Evolutionary conservation across 129 eudicot species (phyloP), one percentile per base, ranked within the genome.

Genomic region (Lonicera japonica): DNA sequence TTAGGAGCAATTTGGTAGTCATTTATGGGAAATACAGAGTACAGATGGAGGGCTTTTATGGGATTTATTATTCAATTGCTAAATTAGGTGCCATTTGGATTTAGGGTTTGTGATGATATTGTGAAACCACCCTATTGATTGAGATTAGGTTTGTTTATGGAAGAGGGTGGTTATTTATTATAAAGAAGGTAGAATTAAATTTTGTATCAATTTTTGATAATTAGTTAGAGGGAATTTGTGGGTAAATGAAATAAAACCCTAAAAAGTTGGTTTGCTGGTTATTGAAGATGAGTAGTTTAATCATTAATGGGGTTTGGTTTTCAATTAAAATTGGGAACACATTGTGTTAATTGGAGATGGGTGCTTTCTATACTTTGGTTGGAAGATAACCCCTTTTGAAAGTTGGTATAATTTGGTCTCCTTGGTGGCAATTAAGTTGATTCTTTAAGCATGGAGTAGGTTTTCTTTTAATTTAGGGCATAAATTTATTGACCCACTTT

Each of bases 11-110:
- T 61, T 47, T 63, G 22, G 16, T 14, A 22, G 46, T 70, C 68
- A 70, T 70, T 70, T 47, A 58, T 60, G 52, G 51, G 17, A 36
- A 46, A 13, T 50, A 40, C 39, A 73, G 61, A 43, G 43, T 41
- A 22, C 16, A 25, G 14, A 8, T 62, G 63, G 8, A 14, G 54
- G 22, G 11, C 48, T 61, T 56, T 46, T 53, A 52, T 57, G 54
- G 61, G 48, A 50, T 38, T 66, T 11, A 47, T 23, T 13, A 15
- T 45, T 15, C 13, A 16, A 34, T 3, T 51, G 24, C 16, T n/a
- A 34, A 29, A 14, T 53, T 52, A 15, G 34, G 47, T 36, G 22
- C 17, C 66, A 70, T 60, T 54, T 54, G 16, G 36, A 17, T 34
- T n/a, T 16, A 29, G 70, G 61, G 60, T 65, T 65, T 20, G 20